phyloP scores from a whole-genome alignment of 1,284 basidiomycete species.

The Pseudozyma sp. region DNA sequence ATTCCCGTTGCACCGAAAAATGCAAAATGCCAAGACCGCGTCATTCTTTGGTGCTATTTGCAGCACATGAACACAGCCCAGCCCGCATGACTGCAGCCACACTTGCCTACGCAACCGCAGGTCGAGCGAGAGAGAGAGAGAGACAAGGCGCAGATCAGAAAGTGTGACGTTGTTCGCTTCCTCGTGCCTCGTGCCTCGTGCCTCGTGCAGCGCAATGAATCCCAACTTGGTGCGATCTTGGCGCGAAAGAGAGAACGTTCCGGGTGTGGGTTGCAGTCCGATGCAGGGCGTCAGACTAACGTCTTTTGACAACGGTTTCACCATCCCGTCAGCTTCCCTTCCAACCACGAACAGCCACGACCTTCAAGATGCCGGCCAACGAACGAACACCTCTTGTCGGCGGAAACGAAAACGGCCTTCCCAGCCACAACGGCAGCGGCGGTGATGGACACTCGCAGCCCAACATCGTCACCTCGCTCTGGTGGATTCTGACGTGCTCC shows the following conservation, averaged over 20 bases:
- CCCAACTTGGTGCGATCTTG: too few relatives aligned
- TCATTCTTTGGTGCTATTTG: too few relatives aligned
- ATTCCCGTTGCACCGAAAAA: neutral
- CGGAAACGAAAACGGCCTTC: conserved; percentile 17
- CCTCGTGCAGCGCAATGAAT: neutral
- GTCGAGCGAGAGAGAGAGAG: too few relatives aligned
- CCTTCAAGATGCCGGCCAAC: conserved; percentile 30
- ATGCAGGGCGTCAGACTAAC: too few relatives aligned
- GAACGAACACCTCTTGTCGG: conserved; percentile 42
- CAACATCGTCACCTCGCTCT: conserved; percentile 51
- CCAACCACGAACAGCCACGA: neutral
- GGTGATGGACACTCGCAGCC: conserved; percentile 6
- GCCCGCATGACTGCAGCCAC: too few relatives aligned
- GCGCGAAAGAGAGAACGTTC: too few relatives aligned
- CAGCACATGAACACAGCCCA: too few relatives aligned
- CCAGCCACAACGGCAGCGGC: conserved; percentile 22
- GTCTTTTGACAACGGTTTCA: neutral
- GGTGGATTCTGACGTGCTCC: conserved; percentile 61
- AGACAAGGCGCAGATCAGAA: too few relatives aligned
- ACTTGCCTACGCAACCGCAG: too few relatives aligned
- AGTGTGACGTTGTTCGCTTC: too few relatives aligned
- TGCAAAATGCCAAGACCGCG: too few relatives aligned
- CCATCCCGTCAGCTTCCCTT: neutral
- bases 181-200: neutral
- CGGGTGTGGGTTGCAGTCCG: too few relatives aligned